These are phyloP conservation scores for Calonectria hawksworthii DNA, from an alignment of 2,329 filamentous ascomycete genomes.

Conservation along the genomic window DNA sequence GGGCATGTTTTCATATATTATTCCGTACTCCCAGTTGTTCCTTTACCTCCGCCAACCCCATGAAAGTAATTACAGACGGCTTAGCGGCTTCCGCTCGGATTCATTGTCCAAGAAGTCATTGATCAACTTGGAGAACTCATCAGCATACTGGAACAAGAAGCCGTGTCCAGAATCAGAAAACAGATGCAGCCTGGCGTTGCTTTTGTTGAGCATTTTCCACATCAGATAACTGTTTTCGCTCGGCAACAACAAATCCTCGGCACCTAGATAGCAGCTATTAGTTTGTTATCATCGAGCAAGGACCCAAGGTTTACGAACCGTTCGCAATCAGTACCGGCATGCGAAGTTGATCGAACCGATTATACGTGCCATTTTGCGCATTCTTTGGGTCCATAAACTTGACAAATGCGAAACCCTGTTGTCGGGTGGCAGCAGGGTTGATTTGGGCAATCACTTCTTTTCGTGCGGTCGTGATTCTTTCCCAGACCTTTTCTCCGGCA, in stretches of 20 bases:
- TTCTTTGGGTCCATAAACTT: slow-evolving; percentile 53
- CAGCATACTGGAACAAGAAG: slow-evolving; percentile 53
- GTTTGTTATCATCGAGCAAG: background rate
- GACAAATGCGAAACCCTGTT: slow-evolving; percentile 51
- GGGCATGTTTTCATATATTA: background rate
- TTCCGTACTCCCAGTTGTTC: background rate
- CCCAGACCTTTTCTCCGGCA: slow-evolving; percentile 51
- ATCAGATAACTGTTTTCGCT: slow-evolving; percentile 56
- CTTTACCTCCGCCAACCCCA: background rate
- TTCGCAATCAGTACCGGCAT: slow-evolving; percentile 56
- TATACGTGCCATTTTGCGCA: slow-evolving; percentile 50
- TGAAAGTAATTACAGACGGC: slow-evolving; percentile 13
- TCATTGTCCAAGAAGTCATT: slow-evolving; percentile 49
- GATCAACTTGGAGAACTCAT: slow-evolving; percentile 48
- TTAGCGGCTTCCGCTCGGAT: background rate
- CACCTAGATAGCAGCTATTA: slow-evolving; percentile 42
- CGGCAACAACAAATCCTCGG: slow-evolving; percentile 52
- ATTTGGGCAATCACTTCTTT: slow-evolving; percentile 44
- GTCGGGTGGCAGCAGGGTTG: slow-evolving; percentile 43
- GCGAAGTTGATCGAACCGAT: slow-evolving; percentile 50
- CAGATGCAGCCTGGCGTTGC: slow-evolving; percentile 50
- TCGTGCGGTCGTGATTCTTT: slow-evolving; percentile 49
- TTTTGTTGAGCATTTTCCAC: slow-evolving; percentile 52
- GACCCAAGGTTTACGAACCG: slow-evolving; percentile 44
- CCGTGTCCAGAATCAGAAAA: slow-evolving; percentile 55